Conservation (phyloP, 2,329 filamentous ascomycete species). For the Hypomyces perniciosus region DNA sequence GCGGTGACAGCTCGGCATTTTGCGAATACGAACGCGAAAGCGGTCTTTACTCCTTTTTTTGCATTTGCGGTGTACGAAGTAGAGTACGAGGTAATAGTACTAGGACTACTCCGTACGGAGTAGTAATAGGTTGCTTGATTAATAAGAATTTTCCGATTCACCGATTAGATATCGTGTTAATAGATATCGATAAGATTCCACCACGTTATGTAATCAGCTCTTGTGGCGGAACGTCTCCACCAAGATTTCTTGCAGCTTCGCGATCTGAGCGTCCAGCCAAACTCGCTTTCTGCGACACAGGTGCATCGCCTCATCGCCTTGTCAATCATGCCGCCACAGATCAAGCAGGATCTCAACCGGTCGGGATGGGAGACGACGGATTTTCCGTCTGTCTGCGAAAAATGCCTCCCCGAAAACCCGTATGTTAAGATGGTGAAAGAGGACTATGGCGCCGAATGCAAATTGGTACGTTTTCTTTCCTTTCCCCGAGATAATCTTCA, state of each 20-base stretch:
- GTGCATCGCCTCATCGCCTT: neutral
- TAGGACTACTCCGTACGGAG: too few species aligned
- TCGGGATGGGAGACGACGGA: conserved; percentile 95
- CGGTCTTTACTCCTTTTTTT: conserved; percentile 1
- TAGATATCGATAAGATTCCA: conserved; percentile 24
- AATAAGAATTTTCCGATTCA: too few species aligned
- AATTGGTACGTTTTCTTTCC: conserved; percentile 40
- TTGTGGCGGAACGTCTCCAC: conserved; percentile 4
- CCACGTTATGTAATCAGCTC: conserved; percentile 9
- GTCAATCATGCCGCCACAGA: conserved; percentile 70
- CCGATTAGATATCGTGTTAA: neutral
- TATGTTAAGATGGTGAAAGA: conserved; percentile 99
- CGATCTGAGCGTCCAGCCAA: conserved; percentile 4
- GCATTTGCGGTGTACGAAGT: neutral
- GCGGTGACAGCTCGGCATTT: conserved; percentile 14
- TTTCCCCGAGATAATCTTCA: neutral
- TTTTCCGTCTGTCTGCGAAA: conserved; percentile 84
- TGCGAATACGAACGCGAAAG: conserved; percentile 28
- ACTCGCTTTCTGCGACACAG: neutral
- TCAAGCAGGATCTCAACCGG: conserved; percentile 92
- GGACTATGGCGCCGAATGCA: conserved; percentile 84
- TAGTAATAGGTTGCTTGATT: too few species aligned
- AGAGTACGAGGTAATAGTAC: too few species aligned
- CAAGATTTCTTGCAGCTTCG: conserved; percentile 8
- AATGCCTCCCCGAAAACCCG: conserved; percentile 89